Evolutionary conservation across 2,329 filamentous ascomycete genomes (phyloP), one percentile per base, ranked within the genome.

Genomic region (Penicillium rolfsii): DNA sequence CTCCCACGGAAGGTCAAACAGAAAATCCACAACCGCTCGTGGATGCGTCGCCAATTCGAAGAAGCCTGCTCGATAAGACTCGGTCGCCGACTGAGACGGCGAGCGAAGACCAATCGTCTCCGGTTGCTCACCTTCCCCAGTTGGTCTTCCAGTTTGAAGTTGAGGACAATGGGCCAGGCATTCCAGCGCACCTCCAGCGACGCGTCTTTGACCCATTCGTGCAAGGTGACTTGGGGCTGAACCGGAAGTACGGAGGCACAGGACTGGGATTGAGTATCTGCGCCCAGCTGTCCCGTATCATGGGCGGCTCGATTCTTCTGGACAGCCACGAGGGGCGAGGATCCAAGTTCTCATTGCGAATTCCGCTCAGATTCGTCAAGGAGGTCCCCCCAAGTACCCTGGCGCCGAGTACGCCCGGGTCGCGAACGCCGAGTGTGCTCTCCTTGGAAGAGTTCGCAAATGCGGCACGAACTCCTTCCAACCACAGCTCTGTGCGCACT

Each of bases 181-280:
- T 97, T 58, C 87, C 91, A 0, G 85, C 88, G 6, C 80, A 89
- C 64, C 85, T 96, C 75, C 91, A 93, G 68, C 82, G 91, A 59
- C 89, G 89, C 67, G 91, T 97, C 9, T 97, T 97, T 73, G 93
- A 97, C 74, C 93, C 93, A 0, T 97, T 97, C 71, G 91, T 97
- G 0, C 93, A 97, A 76, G 93, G 91, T n/a, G 93, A 97, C 72
- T 80, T 95, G 1, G 91, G 92, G 0, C 79, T 97, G 16, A 96
- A 90, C 79, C 96, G 92, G 75, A 95, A 95, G 71, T 96, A 89
- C 72, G 92, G 92, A 19, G 93, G 93, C 16, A 97, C 93, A 0
- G 93, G 93, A 4, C 80, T 97, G 1, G 93, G 93, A 1, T 76
- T 97, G 57, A 94, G 90, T 71, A 97, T 97, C 69, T 96, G 92